phyloP scores from a whole-genome alignment of 2,329 filamentous ascomycete species.

The Penicillium aurantiogriseum region DNA sequence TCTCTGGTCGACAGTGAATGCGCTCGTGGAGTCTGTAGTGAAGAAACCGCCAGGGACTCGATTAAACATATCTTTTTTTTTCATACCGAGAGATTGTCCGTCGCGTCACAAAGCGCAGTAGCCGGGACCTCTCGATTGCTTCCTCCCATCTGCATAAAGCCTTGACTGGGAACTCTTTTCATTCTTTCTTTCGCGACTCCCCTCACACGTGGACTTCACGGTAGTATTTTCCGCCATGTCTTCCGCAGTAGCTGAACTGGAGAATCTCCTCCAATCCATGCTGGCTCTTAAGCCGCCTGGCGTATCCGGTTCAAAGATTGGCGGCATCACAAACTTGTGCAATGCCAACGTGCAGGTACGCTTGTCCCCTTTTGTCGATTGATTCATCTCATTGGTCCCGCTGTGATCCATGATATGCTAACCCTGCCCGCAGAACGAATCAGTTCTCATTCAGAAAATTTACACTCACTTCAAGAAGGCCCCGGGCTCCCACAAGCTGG shows the following conservation, averaged over 20 bases:
- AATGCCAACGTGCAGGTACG: constrained; percentile 84
- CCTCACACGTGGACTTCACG: neutral
- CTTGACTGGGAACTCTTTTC: neutral
- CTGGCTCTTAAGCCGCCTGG: constrained; percentile 87
- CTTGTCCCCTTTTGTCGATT: constrained; percentile 19
- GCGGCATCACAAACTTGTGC: constrained; percentile 80
- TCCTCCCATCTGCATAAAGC: constrained; percentile 5
- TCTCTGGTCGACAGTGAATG: constrained; percentile 32
- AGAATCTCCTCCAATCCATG: constrained; percentile 87
- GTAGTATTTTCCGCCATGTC: constrained; percentile 55
- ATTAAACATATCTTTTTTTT: constrained; percentile 25
- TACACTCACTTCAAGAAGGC: constrained; percentile 97
- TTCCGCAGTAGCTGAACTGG: constrained; percentile 86
- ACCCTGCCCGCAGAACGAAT: constrained; percentile 70
- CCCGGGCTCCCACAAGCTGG: constrained; percentile 92
- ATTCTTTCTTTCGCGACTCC: neutral
- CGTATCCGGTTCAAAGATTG: constrained; percentile 89
- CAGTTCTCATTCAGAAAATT: constrained; percentile 90
- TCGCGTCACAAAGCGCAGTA: constrained; percentile 6
- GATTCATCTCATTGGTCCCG: constrained; percentile 1
- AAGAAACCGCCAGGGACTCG: constrained; percentile 30
- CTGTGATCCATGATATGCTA: constrained; percentile 20
- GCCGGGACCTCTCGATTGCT: constrained; percentile 13
- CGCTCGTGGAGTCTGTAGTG: constrained; percentile 41
- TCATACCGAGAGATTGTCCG: constrained; percentile 1